Conservation (phyloP, 73 alveolate species). For the Tetrahymena borealis region DNA sequence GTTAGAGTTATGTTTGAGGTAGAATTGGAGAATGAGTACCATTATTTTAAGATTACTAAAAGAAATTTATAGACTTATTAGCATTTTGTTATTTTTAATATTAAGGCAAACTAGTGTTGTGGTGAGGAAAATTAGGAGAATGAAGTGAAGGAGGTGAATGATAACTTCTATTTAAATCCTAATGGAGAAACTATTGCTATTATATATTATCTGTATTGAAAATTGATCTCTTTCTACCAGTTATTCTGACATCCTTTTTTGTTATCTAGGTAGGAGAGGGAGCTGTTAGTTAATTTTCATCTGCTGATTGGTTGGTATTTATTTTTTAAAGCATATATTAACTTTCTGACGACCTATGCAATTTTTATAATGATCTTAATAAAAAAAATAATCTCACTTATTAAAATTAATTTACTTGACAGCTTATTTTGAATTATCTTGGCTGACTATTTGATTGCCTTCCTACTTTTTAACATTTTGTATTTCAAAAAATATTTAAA, state of each 20-base stretch:
- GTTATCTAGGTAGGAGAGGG: not conserved
- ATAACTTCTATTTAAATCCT: not conserved
- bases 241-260: not conserved
- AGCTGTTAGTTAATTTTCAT: not conserved
- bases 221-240: not conserved
- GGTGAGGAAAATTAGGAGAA: no score
- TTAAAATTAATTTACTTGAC: not conserved
- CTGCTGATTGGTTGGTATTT: not conserved
- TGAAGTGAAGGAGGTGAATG: not conserved
- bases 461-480: not conserved
- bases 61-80: no score
- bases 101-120: no score
- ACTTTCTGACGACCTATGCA: not conserved
- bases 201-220: not conserved
- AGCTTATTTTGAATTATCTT: not conserved
- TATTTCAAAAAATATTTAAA: not conserved
- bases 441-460: no score
- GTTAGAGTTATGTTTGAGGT: no score
- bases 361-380: not conserved
- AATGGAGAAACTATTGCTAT: not conserved
- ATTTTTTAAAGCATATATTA: not conserved
- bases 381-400: no score
- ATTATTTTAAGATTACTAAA: no score
- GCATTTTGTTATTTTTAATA: no score
- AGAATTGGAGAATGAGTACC: no score